phyloP scores from a whole-genome alignment of 2,329 filamentous ascomycete genomes.

The Amylocarpus encephaloides region DNA sequence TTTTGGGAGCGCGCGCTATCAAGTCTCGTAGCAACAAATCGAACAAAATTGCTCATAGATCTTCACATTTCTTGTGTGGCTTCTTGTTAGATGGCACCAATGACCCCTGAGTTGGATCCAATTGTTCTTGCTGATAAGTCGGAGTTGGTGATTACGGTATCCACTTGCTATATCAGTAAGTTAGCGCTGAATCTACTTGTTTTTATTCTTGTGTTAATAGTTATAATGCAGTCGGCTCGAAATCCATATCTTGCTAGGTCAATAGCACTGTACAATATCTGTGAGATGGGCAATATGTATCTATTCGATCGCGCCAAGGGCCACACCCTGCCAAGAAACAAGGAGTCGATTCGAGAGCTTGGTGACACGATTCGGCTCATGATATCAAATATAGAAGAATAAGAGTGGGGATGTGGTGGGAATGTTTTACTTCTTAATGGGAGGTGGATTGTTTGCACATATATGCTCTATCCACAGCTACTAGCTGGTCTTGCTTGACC shows the following conservation, averaged over 20 bases:
- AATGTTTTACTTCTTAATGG: not conserved
- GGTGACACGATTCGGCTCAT: conserved; percentile 25
- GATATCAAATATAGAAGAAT: conserved; percentile 12
- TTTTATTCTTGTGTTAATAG: conserved; percentile 13
- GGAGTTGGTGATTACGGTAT: conserved; percentile 45
- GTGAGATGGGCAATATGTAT: conserved; percentile 52
- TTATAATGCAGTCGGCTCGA: conserved; percentile 40
- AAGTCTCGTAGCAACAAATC: conserved; percentile 34
- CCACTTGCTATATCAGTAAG: conserved; percentile 47
- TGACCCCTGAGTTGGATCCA: conserved; percentile 40
- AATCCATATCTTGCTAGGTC: conserved; percentile 59
- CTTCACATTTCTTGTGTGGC: conserved; percentile 28
- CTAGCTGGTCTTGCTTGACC: too few species aligned
- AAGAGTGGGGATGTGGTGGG: not conserved
- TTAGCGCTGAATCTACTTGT: conserved; percentile 5
- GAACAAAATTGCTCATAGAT: conserved; percentile 33
- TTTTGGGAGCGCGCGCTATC: conserved; percentile 31
- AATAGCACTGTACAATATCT: conserved; percentile 58
- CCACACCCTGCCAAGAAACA: conserved; percentile 53
- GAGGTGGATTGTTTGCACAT: not conserved
- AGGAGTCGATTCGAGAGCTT: conserved; percentile 32
- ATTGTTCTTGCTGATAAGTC: conserved; percentile 46
- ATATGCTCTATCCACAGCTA: too few species aligned
- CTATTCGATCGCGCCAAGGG: conserved; percentile 62
- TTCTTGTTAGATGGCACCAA: conserved; percentile 44